Evolutionary conservation across 1,139 yeast genomes (phyloP), one percentile per base, ranked within the genome.

Genomic region (Hemisphaericaspora subhashii): DNA sequence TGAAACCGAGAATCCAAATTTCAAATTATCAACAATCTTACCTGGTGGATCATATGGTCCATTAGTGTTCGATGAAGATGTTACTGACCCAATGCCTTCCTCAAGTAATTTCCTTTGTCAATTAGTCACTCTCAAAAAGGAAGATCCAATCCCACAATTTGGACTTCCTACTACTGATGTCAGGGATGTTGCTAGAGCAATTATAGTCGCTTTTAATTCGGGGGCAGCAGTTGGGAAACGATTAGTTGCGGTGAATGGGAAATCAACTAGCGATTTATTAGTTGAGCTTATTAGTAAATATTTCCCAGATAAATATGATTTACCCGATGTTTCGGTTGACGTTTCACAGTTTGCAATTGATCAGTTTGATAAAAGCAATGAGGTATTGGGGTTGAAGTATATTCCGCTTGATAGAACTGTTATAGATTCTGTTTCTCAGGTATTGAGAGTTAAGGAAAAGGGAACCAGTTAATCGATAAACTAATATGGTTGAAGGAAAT

Each of bases 101-200:
- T 68, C 77, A 9, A 67, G 64, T 43, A 72, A 70, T 46, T 35
- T 62, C 25, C 55, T 71, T 40, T 40, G 43, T 14, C 66, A 74
- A 1, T 27, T 42, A 20, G 36, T 44, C 27, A 39, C 43, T 31
- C 29, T 40, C 13, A 27, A 35, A 11, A 31, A 43, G 13, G 30
- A 31, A 12, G 38, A 47, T 26, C 51, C 42, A 20, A 36, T 57
- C 17, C 58, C 60, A n/a, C 40, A 42, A 21, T 12, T 10, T 7
- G 32, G 29, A 10, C 66, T 62, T 14, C 49, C 47, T 6, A 56
- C 57, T 51, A 63, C 68, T 27, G 81, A 78, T 48, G 82, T 77
- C 1, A 60, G 81, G 40, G 81, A 78, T 49, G 68, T 74, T 4
- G 80, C 82, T 2, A 51, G 50, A 39, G 77, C 78, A 6, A 81